Evolutionary conservation across 345 rosid species (phyloP).

Genomic region (Citropsis articulata): DNA sequence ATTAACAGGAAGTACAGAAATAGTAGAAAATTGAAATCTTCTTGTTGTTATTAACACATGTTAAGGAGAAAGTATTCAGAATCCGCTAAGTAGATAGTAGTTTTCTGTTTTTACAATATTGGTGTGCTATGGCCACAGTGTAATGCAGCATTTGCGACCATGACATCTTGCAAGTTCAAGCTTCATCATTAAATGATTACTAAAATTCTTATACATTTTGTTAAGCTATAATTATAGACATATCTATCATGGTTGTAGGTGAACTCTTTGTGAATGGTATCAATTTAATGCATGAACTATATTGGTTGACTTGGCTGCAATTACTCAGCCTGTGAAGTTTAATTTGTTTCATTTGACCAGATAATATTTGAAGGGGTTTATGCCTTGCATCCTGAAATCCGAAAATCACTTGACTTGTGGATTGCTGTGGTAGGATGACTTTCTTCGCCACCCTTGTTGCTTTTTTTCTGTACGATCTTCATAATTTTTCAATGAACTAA

Average conservation of each 20-base stretch:
- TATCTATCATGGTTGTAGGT: not conserved
- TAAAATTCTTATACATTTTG: not conserved
- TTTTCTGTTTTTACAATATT: not conserved
- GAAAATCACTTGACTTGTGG: constrained; percentile 90
- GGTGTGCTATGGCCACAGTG: not conserved
- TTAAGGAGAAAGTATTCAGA: not conserved
- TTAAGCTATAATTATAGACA: not conserved
- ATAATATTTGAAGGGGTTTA: constrained; percentile 96
- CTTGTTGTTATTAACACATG: not conserved
- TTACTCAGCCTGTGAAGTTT: not conserved
- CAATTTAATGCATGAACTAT: not conserved
- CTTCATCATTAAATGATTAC: not conserved
- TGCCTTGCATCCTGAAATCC: constrained; percentile 92
- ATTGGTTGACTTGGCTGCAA: constrained; percentile 4
- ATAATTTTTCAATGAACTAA: constrained; percentile 4
- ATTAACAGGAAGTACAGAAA: not conserved
- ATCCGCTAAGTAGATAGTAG: not conserved
- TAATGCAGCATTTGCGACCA: not conserved
- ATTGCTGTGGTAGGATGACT: constrained; percentile 87
- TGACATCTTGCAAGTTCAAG: not conserved
- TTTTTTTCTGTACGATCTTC: constrained; percentile 16
- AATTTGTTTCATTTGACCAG: constrained; percentile 42
- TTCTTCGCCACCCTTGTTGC: constrained; percentile 16
- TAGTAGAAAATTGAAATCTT: not conserved
- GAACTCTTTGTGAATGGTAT: not conserved